Evolutionary conservation across 2,329 filamentous ascomycete species (phyloP), one percentile per base, ranked within the genome.

Genomic region (Botrytis fabae): DNA sequence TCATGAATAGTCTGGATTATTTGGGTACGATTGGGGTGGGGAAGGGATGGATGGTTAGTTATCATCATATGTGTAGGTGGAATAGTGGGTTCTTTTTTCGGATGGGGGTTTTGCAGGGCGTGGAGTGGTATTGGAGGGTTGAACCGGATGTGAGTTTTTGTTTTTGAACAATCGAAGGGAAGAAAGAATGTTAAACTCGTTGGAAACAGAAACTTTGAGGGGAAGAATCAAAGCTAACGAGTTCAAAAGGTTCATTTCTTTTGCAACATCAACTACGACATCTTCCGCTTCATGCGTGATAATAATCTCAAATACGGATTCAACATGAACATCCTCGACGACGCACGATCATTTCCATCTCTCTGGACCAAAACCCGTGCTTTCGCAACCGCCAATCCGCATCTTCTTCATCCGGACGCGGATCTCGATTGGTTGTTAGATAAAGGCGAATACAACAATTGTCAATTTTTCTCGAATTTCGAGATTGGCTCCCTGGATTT

Each of bases 401-500:
- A 98, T 83, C 92, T 98, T 82, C 88, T 98, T 79, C 88, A 87
- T 28, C 85, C 92, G 76, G 91, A 89, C 79, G 98, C 98, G 84
- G 92, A 92, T 4, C 91, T 98, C 89, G 87, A 85, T 6, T 98
- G 97, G 85, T 84, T 99, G 77, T 96, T 93, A 78, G 93, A 98
- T 77, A 95, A 95, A 70, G 90, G 95, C 74, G 94, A 89, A 14
- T 98, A 98, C 86, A 99, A 98, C 85, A 91, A 94, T 82, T 99
- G 96, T 85, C 96, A 98, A 82, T 98, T 98, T 91, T 99, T 96
- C 94, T 98, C 95, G 80, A 99, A 98, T 86, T 99, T 98, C 78
- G 96, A 98, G 82, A 92, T 98, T 78, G 96, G 95, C 76, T 95
- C 91, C 82, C 86, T 98, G 51, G 89, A 96, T 79, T 98, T 95